These are phyloP conservation scores for Pseudogymnoascus sp. DNA, from an alignment of 2,329 filamentous ascomycete genomes.

Conservation along the genomic window DNA sequence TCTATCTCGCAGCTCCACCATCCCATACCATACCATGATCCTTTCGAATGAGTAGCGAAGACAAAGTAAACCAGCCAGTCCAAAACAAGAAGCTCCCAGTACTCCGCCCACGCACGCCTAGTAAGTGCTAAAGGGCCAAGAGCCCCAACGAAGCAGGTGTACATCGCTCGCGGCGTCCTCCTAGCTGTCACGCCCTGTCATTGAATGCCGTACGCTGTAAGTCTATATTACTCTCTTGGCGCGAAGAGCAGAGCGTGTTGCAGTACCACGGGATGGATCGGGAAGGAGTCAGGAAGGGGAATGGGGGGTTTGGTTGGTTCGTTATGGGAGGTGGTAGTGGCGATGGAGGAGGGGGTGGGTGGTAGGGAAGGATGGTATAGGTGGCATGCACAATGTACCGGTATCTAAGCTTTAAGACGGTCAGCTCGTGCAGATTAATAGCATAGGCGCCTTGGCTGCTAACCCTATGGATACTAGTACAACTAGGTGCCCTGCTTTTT, in stretches of 20 bases:
- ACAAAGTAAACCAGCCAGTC: background rate
- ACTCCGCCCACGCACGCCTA: background rate
- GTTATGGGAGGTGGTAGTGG: background rate
- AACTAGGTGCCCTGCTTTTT: too few relatives aligned
- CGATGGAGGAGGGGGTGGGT: background rate
- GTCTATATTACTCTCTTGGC: slow-evolving; percentile 5
- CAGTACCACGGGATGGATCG: background rate
- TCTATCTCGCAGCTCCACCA: background rate
- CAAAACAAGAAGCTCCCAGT: slow-evolving; percentile 3
- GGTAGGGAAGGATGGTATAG: too few relatives aligned
- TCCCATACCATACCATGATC: background rate
- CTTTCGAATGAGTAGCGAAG: background rate
- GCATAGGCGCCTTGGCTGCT: too few relatives aligned
- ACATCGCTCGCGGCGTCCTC: background rate
- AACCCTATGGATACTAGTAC: too few relatives aligned
- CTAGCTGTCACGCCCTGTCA: background rate
- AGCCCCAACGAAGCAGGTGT: slow-evolving; percentile 1
- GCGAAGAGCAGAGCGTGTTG: background rate
- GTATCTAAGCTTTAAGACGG: too few relatives aligned
- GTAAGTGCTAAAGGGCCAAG: background rate
- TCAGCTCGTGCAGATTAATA: too few relatives aligned
- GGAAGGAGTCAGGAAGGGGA: background rate
- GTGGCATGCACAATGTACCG: too few relatives aligned
- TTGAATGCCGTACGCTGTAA: background rate
- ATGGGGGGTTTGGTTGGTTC: background rate